Conservation (phyloP, 192 early-diverging fungal genomes). For the Coemansia nantahalensis region DNA sequence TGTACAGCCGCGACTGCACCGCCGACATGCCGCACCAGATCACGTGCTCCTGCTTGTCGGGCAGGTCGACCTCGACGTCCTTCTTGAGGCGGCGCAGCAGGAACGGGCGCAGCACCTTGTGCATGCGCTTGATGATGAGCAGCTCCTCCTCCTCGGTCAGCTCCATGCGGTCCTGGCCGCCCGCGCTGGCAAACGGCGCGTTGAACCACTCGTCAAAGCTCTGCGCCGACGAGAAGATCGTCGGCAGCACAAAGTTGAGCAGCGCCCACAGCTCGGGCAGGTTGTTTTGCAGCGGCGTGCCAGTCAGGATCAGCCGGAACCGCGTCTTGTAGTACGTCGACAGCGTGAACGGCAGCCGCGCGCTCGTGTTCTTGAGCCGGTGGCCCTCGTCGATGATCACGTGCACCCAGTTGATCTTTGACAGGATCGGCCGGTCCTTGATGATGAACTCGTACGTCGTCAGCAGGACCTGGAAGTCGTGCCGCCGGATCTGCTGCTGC, state of each 20-base stretch:
- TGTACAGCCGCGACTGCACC: conserved; percentile 79
- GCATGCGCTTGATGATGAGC: conserved; percentile 92
- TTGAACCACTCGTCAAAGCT: conserved; percentile 99
- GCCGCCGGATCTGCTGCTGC: conserved; percentile 64
- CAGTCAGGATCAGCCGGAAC: conserved; percentile 94
- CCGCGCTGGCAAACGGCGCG: conserved; percentile 81
- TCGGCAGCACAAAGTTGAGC: conserved; percentile 94
- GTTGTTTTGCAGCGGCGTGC: conserved; percentile 99
- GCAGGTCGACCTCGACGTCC: conserved; percentile 97
- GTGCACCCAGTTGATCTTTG: conserved; percentile 94
- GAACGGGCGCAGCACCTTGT: conserved; percentile 97
- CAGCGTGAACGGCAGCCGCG: conserved; percentile 81
- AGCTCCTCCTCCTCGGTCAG: conserved; percentile 98
- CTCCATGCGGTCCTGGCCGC: conserved; percentile 83
- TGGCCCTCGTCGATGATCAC: conserved; percentile 99
- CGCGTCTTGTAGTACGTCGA: conserved; percentile 86
- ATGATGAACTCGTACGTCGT: conserved; percentile 99
- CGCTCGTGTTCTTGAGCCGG: conserved; percentile 95
- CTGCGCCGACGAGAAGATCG: conserved; percentile 94
- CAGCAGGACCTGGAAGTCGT: conserved; percentile 91
- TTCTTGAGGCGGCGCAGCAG: conserved; percentile 93
- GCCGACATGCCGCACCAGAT: conserved; percentile 90
- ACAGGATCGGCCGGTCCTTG: conserved; percentile 81
- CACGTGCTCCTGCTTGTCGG: conserved; percentile 95
- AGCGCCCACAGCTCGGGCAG: conserved; percentile 95